phyloP scores from a whole-genome alignment of 768 basidiomycete species.

The Coprinopsis marcescibilis region DNA sequence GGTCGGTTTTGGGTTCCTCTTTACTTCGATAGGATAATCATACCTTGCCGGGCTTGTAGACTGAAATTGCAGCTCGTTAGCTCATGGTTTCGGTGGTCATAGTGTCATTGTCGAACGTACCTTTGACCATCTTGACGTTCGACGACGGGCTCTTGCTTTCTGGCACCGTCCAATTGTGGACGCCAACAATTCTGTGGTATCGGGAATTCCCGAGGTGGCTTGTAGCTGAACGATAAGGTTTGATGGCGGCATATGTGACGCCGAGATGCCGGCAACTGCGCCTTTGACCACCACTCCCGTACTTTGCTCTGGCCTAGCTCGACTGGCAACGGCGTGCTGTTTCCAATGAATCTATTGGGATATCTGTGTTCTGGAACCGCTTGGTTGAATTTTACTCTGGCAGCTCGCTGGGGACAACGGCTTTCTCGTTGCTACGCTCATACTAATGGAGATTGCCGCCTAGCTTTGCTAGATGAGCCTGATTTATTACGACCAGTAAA shows the following conservation, averaged over 20 bases:
- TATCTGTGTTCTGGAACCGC: too few species aligned
- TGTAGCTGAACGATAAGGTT: slow-evolving; percentile 35
- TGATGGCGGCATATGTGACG: slow-evolving; percentile 1
- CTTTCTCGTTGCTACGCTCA: too few species aligned
- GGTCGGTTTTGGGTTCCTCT: background rate
- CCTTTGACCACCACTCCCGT: background rate
- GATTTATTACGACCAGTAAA: too few species aligned
- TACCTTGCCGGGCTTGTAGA: slow-evolving; percentile 96
- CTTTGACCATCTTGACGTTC: slow-evolving; percentile 54
- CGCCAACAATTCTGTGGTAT: slow-evolving; percentile 18
- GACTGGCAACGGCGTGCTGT: too few species aligned
- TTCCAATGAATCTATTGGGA: too few species aligned
- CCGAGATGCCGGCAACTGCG: background rate
- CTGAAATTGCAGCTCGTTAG: slow-evolving; percentile 35
- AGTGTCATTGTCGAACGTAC: slow-evolving; percentile 25
- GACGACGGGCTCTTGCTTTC: slow-evolving; percentile 40
- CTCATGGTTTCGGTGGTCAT: slow-evolving; percentile 2
- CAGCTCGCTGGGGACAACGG: too few species aligned
- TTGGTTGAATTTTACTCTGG: too few species aligned
- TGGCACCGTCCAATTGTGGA: slow-evolving; percentile 21
- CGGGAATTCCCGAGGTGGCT: slow-evolving; percentile 39
- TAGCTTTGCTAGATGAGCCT: too few species aligned
- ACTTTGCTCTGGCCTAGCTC: too few species aligned
- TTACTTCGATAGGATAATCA: slow-evolving; percentile 3
- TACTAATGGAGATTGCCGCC: too few species aligned